Evolutionary conservation across 108 stramenopile species (phyloP).

Genomic region (Schizochytrium sp.): DNA sequence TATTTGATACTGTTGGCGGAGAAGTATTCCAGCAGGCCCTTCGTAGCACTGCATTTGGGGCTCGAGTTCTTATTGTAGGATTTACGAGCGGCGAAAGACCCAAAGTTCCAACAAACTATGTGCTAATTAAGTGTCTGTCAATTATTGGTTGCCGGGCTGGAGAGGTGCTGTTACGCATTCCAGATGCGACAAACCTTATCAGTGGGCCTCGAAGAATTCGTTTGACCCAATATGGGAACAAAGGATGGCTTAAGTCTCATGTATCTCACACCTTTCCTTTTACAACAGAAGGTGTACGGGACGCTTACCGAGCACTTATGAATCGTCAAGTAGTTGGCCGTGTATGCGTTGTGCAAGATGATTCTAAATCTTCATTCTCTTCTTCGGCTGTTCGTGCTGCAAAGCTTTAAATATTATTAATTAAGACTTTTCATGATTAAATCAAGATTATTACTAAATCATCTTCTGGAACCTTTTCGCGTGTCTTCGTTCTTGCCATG

Average conservation of each 20-base stretch:
- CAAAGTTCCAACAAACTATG: conserved; percentile 40
- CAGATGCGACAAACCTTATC: background rate
- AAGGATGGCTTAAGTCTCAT: conserved; percentile 11
- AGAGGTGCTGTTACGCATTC: conserved; percentile 6
- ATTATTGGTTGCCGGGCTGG: conserved; percentile 34
- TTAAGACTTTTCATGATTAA: too few species aligned
- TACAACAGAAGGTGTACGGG: conserved; percentile 35
- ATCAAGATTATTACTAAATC: too few species aligned
- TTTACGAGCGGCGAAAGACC: conserved; percentile 52
- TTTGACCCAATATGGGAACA: conserved; percentile 7
- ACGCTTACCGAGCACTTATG: conserved; percentile 6
- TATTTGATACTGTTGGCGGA: conserved; percentile 55
- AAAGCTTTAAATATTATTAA: too few species aligned
- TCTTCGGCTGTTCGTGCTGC: too few species aligned
- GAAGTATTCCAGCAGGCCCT: background rate
- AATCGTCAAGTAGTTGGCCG: conserved; percentile 51
- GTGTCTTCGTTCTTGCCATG: too few species aligned
- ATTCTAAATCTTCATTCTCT: background rate
- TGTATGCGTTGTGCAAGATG: conserved; percentile 28
- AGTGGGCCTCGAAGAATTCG: background rate
- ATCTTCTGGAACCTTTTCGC: too few species aligned
- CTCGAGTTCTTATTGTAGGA: conserved; percentile 43
- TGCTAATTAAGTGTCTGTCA: conserved; percentile 49
- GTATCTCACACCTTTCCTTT: conserved; percentile 36
- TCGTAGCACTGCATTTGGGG: background rate